Percentiles rank a stretch among this genome's conserved stretches.
These are phyloP conservation scores for Grosmannia huntii DNA, from an alignment of 2,329 filamentous ascomycete species.

Conservation along the genomic window DNA sequence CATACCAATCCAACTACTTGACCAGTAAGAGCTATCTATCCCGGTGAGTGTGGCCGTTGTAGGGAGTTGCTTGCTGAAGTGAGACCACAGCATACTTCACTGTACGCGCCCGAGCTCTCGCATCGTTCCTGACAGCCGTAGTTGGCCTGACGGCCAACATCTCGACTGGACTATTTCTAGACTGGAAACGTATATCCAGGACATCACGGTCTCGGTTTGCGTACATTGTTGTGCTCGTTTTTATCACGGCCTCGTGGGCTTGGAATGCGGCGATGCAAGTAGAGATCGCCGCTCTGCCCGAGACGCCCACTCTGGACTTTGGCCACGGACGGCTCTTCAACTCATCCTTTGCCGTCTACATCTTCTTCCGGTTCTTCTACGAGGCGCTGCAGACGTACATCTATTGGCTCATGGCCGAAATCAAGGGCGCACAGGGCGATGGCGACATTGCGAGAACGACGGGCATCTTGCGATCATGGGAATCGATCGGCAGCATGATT, in stretches of 20 bases:
- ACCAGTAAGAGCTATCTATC: conserved; percentile 8
- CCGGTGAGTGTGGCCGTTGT: not conserved
- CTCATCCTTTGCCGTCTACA: too few species aligned
- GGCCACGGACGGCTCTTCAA: too few species aligned
- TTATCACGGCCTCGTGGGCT: not conserved
- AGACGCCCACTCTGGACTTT: not conserved
- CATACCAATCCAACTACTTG: conserved; percentile 36
- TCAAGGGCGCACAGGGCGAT: conserved; percentile 1
- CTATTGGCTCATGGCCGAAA: conserved; percentile 3
- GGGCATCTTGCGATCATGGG: conserved; percentile 1
- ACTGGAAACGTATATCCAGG: too few species aligned
- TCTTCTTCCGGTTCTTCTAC: too few species aligned
- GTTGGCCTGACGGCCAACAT: not conserved
- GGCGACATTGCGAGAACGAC: conserved; percentile 1
- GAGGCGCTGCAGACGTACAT: not conserved
- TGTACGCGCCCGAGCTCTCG: conserved; percentile 54
- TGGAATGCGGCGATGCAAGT: not conserved
- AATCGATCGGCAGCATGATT: conserved; percentile 3
- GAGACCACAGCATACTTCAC: conserved; percentile 46
- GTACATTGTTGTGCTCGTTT: not conserved
- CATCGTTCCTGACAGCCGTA: conserved; percentile 56
- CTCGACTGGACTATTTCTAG: too few species aligned
- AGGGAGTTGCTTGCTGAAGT: not conserved
- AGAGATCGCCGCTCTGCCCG: not conserved
- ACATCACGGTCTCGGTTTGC: not conserved